phyloP scores from a whole-genome alignment of 495 filamentous ascomycete genomes.

The Talaromyces borbonicus region DNA sequence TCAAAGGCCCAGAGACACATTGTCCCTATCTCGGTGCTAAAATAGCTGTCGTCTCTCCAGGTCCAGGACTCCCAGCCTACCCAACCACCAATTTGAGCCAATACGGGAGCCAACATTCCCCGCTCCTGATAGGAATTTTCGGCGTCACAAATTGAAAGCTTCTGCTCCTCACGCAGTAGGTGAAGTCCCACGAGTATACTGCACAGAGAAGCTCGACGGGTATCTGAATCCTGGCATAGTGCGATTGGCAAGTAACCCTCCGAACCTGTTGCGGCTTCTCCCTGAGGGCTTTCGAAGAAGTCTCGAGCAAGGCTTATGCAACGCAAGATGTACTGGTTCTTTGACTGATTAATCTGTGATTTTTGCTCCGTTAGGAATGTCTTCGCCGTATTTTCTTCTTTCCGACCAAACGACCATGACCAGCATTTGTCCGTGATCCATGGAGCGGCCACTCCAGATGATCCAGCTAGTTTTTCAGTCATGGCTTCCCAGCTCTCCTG shows the following conservation, averaged over 20 bases:
- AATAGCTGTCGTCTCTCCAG: constrained; percentile 45
- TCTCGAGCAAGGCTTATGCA: constrained; percentile 38
- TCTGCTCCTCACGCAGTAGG: constrained; percentile 78
- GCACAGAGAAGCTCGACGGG: constrained; percentile 49
- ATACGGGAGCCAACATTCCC: constrained; percentile 52
- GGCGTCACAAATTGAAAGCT: constrained; percentile 57
- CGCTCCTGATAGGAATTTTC: constrained; percentile 42
- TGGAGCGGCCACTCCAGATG: constrained; percentile 42
- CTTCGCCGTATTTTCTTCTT: constrained; percentile 31
- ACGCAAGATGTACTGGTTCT: constrained; percentile 33
- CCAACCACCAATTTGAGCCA: constrained; percentile 77
- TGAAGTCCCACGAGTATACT: constrained; percentile 72
- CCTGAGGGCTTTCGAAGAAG: constrained; percentile 48
- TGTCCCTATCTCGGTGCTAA: constrained; percentile 57
- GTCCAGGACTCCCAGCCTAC: constrained; percentile 72
- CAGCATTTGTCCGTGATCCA: constrained; percentile 63
- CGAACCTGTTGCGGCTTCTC: constrained; percentile 38
- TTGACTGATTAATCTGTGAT: constrained; percentile 18
- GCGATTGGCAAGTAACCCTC: constrained; percentile 56
- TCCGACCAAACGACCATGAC: constrained; percentile 62
- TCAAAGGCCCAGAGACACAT: constrained; percentile 54
- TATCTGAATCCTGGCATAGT: constrained; percentile 36
- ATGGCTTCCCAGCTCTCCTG: constrained; percentile 55
- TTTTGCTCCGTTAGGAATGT: constrained; percentile 12
- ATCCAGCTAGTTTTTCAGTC: constrained; percentile 45